phyloP scores from a whole-genome alignment of 805 yeast species.

The Pichia cephalocereana region DNA sequence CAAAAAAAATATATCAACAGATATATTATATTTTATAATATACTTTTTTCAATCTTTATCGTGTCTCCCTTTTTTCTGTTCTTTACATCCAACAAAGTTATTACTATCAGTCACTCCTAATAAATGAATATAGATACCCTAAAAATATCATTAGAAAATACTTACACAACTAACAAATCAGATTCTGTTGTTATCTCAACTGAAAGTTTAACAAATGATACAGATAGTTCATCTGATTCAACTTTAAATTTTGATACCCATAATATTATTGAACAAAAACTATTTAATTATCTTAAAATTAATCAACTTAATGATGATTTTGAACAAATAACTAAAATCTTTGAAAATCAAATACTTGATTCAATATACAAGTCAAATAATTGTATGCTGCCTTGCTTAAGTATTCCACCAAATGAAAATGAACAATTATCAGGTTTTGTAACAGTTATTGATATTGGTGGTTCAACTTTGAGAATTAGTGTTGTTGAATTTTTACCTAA shows the following conservation, averaged over 20 bases:
- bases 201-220: background rate
- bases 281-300: background rate
- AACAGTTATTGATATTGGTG: constrained; percentile 46
- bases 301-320: background rate
- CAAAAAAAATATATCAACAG: too few species aligned
- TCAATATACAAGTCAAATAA: constrained; percentile 1
- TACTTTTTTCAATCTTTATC: too few species aligned
- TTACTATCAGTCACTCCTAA: too few species aligned
- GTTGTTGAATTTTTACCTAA: constrained; percentile 11
- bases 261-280: background rate
- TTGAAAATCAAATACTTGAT: constrained; percentile 2
- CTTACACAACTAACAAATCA: too few species aligned
- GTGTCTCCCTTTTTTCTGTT: too few species aligned
- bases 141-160: too few species aligned
- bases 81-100: too few species aligned
- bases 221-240: background rate
- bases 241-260: background rate
- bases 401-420: background rate
- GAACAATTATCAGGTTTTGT: constrained; percentile 11
- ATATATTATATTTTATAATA: too few species aligned
- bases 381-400: constrained; percentile 7
- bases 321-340: background rate
- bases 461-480: constrained; percentile 39
- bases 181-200: too few species aligned
- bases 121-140: too few species aligned